phyloP scores from a whole-genome alignment of 495 filamentous ascomycete species.

The Penicillium bialowiezense region DNA sequence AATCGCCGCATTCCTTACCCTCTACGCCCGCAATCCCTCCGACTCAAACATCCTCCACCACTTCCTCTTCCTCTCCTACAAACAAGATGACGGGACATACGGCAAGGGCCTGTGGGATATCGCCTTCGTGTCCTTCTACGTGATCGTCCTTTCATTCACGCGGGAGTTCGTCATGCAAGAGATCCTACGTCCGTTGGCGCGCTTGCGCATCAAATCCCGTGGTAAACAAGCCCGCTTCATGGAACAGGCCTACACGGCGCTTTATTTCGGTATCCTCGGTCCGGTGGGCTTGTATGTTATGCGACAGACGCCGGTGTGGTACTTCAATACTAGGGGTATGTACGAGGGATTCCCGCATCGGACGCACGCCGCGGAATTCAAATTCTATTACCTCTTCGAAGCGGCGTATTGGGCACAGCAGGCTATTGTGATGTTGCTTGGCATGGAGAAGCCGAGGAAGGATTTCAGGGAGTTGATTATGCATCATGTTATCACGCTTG shows the following conservation, averaged over 20 bases:
- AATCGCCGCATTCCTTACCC: constrained; percentile 50
- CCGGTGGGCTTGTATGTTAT: constrained; percentile 83
- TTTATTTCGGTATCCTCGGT: constrained; percentile 80
- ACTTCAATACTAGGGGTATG: constrained; percentile 81
- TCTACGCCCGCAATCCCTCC: constrained; percentile 71
- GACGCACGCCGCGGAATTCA: constrained; percentile 73
- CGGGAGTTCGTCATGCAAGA: constrained; percentile 93
- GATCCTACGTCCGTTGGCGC: constrained; percentile 67
- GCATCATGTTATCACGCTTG: constrained; percentile 83
- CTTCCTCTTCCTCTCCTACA: constrained; percentile 88
- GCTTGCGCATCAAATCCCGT: constrained; percentile 59
- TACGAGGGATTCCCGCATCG: constrained; percentile 81
- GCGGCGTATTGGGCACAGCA: constrained; percentile 92
- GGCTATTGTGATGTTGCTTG: constrained; percentile 74
- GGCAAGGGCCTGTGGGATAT: constrained; percentile 81
- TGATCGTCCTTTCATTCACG: constrained; percentile 75
- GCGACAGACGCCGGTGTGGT: constrained; percentile 82
- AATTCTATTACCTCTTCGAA: constrained; percentile 89
- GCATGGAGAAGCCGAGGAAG: constrained; percentile 83
- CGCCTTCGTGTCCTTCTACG: constrained; percentile 81
- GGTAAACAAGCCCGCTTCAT: constrained; percentile 82
- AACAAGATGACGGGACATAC: constrained; percentile 50
- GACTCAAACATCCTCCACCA: constrained; percentile 68
- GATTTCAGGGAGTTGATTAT: constrained; percentile 85
- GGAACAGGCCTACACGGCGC: constrained; percentile 88